Evolutionary conservation across 2,329 filamentous ascomycete species (phyloP), one percentile per base, ranked within the genome.

Genomic region (Colletotrichum sp.): DNA sequence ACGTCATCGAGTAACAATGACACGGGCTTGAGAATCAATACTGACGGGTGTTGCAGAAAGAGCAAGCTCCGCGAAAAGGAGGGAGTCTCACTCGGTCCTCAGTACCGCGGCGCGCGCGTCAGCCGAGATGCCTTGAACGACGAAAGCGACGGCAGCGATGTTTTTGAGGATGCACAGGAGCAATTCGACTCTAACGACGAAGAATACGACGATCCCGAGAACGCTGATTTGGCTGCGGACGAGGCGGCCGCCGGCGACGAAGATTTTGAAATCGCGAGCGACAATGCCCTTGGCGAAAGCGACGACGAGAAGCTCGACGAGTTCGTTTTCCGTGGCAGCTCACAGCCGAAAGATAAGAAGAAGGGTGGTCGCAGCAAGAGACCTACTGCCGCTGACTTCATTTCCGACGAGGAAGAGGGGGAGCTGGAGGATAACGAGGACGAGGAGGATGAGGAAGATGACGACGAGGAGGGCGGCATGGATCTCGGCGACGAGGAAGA

Each of bases 261-360:
- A 58, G 92, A 92, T 74, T 85, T 83, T 32, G 91, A 93, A 78
- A 93, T 93, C 73, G 88, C 90, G 65, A 93, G 91, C 80, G 91
- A 93, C 72, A 85, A 90, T 43, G 96, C 95, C 1, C 93, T 99
- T 81, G 94, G 93, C 5, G 93, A 94, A 71, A 97, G 95, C 78
- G 96, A 99, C 80, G 93, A 95, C 78, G 95, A 98, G 83, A 90
- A 90, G 67, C 95, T 98, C 80, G 92, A 94, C 78, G 92, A 91
- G 1, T 98, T 94, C 82, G 91, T 86, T 1, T 93, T 93, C 78
- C 86, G 90, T 36, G 91, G 91, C 26, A 93, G 91, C 83, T 88
- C 88, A 3, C 90, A 90, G 77, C 87, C 89, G 6, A 86, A 83
- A 69, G 82, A 81, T 18, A 80, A 79, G 61, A 78, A 76, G 38